A percentile compares a stretch with the other conserved stretches of the same genome.
Conservation (phyloP, 805 yeast species). For the Cyberlindnera samutprakarnensis region DNA sequence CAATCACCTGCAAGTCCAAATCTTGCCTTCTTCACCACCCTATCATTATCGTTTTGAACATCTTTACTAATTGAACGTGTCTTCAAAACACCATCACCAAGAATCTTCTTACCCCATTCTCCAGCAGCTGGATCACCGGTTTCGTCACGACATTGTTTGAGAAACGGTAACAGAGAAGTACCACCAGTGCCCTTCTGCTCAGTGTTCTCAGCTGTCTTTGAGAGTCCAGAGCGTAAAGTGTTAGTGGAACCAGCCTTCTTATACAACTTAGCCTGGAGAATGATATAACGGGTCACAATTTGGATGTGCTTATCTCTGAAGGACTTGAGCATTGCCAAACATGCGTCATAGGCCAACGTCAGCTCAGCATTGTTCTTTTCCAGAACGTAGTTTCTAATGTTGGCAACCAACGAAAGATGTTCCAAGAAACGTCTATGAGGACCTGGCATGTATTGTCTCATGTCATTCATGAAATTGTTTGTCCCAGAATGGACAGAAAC, state of each 20-base stretch:
- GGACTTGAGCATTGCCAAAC: constrained; percentile 78
- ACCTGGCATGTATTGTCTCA: constrained; percentile 89
- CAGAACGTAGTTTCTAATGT: constrained; percentile 58
- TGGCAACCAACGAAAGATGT: constrained; percentile 49
- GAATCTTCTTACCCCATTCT: constrained; percentile 75
- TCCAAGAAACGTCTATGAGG: constrained; percentile 69
- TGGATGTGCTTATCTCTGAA: constrained; percentile 93
- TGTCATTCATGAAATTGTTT: constrained; percentile 63
- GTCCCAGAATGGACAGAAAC: constrained; percentile 24
- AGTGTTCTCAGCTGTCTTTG: constrained; percentile 39
- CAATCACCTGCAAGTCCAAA: constrained; percentile 28
- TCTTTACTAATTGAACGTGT: constrained; percentile 13
- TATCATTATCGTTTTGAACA: constrained; percentile 5
- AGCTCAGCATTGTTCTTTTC: constrained; percentile 44
- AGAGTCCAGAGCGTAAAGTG: constrained; percentile 58
- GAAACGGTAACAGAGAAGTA: constrained; percentile 81
- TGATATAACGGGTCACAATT: constrained; percentile 80
- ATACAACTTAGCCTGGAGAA: constrained; percentile 64
- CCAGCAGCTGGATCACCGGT: constrained; percentile 94
- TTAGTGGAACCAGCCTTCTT: constrained; percentile 44
- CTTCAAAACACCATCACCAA: constrained; percentile 42
- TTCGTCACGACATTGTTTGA: constrained; percentile 93
- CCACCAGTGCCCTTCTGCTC: constrained; percentile 89
- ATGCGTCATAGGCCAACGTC: constrained; percentile 73
- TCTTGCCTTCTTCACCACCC: constrained; percentile 19